Evolutionary conservation across 345 rosid genomes (phyloP).

Genomic region (Trapa bicornis): DNA sequence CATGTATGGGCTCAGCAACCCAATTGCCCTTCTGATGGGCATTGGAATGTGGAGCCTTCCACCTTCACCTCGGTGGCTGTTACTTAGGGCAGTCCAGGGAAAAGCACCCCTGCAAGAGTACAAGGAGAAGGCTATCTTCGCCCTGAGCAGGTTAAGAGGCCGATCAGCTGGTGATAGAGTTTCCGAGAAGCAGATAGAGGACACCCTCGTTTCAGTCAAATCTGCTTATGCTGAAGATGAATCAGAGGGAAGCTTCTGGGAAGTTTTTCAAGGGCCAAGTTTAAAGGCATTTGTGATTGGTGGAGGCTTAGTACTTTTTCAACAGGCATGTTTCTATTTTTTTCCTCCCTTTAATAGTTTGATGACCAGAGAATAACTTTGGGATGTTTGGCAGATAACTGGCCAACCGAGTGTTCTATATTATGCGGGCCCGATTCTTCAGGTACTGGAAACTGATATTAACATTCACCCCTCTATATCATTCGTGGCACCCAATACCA

Average conservation of each 20-base stretch:
- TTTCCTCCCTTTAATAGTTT: not conserved
- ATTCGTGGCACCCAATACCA: conserved; percentile 4
- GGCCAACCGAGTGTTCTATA: conserved; percentile 98
- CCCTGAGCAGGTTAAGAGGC: conserved; percentile 76
- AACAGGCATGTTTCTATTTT: conserved; percentile 41
- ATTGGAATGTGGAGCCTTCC: conserved; percentile 89
- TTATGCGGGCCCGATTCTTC: conserved; percentile 91
- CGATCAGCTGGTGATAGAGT: conserved; percentile 54
- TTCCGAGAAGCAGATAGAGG: conserved; percentile 69
- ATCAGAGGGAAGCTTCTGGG: conserved; percentile 64
- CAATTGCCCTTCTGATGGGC: conserved; percentile 72
- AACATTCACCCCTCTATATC: not conserved
- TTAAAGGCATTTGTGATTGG: conserved; percentile 87
- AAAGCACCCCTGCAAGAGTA: conserved; percentile 56
- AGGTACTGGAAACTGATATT: conserved; percentile 32
- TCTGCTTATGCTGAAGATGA: conserved; percentile 48
- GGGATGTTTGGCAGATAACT: conserved; percentile 52
- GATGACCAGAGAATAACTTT: not conserved
- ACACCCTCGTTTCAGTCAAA: conserved; percentile 48
- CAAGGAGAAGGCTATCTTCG: conserved; percentile 66
- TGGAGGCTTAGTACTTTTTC: conserved; percentile 95
- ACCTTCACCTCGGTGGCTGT: conserved; percentile 95
- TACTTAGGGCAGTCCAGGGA: conserved; percentile 81
- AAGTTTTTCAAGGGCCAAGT: conserved; percentile 78
- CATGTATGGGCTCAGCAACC: conserved; percentile 70